phyloP scores from a whole-genome alignment of 192 early-diverging fungal species.

The Podila clonocystis region DNA sequence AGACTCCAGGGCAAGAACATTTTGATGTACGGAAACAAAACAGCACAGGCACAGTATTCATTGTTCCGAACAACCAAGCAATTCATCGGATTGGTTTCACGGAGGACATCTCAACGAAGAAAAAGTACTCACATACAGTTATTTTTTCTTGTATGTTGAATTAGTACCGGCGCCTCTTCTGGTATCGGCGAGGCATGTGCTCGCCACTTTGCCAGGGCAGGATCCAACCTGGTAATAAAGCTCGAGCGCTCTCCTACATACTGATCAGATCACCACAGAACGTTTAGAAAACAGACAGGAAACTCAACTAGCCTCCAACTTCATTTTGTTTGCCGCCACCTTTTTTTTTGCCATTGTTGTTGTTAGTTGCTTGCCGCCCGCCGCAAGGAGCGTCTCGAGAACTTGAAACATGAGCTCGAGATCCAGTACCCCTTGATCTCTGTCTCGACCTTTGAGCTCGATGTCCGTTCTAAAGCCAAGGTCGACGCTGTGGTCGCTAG shows the following conservation, averaged over 20 bases:
- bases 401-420: conserved; percentile 62
- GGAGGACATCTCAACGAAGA: not conserved
- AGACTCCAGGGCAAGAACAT: conserved; percentile 44
- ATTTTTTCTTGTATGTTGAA: not conserved
- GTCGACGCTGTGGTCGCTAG: conserved; percentile 65
- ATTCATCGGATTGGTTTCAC: not conserved
- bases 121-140: not conserved
- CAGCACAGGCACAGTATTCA: not conserved
- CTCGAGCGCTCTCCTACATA: not conserved
- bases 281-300: not conserved
- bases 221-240: conserved; percentile 62
- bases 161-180: conserved; percentile 73
- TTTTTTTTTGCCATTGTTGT: not conserved
- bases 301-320: not conserved
- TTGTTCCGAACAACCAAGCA: not conserved
- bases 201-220: conserved; percentile 70
- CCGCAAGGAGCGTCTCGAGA: conserved; percentile 70
- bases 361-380: conserved; percentile 70
- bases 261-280: not conserved
- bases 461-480: conserved; percentile 73
- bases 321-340: not conserved
- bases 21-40: conserved; percentile 20
- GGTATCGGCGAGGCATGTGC: conserved; percentile 81
- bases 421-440: conserved; percentile 59
- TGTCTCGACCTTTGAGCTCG: conserved; percentile 72